Evolutionary conservation across 306 rosid species (phyloP), one percentile per base, ranked within the genome.

Genomic region (Parietaria judaica): DNA sequence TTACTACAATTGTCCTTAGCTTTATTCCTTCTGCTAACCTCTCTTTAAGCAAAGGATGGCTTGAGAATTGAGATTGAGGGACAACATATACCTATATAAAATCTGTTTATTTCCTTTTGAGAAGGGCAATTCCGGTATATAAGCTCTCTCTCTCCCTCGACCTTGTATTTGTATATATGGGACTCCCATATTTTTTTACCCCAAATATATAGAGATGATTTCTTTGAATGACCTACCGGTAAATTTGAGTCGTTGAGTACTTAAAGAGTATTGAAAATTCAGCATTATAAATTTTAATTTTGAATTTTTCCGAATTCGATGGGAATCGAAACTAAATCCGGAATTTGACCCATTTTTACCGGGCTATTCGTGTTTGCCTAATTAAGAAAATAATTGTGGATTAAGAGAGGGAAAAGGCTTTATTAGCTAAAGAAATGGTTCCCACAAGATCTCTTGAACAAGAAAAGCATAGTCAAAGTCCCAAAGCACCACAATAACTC

Each of bases 11-110:
- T 76, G 75, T 69, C 70, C 76, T 70, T 78, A 76, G 78, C 88
- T 89, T 89, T 83, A 86, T 86, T 84, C 92, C 84, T 81, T 72
- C 81, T 79, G 84, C 78, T 74, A 77, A 78, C 87, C 81, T 71
- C 80, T 80, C 92, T 89, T 86, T 80, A 86, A 78, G 92, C 82
- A 89, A 89, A 84, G 95, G 84, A 84, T 86, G 87, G 86, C 81
- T 82, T 84, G 84, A 72, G 72, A 70, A 80, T 82, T 84, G 84
- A 72, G 72, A 70, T 66, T 62, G 75, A 89, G 85, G 83, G 86
- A 86, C 89, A 84, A 63, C 58, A 53, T 72, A 85, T 69, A 71
- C 69, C 71, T 75, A 37, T 70, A 61, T 54, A 71, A 60, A 56
- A 56, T 8, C 14, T 14, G 6, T 35, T 57, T 5, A 44, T 13